These are phyloP conservation scores for Globisporangium spiculum DNA, from an alignment of 352 stramenopile genomes.

Conservation along the genomic window DNA sequence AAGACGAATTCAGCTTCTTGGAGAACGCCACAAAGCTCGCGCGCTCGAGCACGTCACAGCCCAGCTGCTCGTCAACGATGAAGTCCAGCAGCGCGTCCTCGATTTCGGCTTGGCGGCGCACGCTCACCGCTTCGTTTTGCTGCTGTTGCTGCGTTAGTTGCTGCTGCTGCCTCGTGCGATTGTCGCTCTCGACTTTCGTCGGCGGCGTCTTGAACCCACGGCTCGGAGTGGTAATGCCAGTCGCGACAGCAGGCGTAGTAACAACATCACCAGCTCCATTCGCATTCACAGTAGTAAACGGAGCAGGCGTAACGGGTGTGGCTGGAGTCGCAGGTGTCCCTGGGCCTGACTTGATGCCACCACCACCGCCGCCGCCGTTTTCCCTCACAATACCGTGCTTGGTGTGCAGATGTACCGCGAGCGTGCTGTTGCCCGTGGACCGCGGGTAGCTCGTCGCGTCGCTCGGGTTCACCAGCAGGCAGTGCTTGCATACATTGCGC, in stretches of 20 bases:
- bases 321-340: not conserved
- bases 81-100: conserved; percentile 6
- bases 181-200: conserved; percentile 1
- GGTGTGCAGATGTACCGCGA: conserved; percentile 13
- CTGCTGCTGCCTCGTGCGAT: not conserved
- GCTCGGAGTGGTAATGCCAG: not conserved
- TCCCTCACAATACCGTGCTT: conserved; percentile 16
- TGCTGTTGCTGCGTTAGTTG: not conserved
- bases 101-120: conserved; percentile 1
- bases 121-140: not conserved
- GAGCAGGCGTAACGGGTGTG: not conserved
- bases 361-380: not conserved
- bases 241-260: not conserved
- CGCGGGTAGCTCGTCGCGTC: conserved; percentile 11
- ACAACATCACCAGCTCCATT: not conserved
- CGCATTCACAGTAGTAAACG: not conserved
- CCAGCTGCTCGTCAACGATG: conserved; percentile 6
- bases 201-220: not conserved
- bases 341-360: not conserved
- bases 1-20: conserved; percentile 13
- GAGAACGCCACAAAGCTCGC: conserved; percentile 2
- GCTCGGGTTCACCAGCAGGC: not conserved
- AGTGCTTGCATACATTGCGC: conserved; percentile 11
- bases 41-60: conserved; percentile 4
- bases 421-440: conserved; percentile 11